A percentile compares a stretch with the other conserved stretches of the same genome.
These are phyloP conservation scores for Blastobotrys illinoisensis DNA, from an alignment of 1,139 yeast species.

Conservation along the genomic window DNA sequence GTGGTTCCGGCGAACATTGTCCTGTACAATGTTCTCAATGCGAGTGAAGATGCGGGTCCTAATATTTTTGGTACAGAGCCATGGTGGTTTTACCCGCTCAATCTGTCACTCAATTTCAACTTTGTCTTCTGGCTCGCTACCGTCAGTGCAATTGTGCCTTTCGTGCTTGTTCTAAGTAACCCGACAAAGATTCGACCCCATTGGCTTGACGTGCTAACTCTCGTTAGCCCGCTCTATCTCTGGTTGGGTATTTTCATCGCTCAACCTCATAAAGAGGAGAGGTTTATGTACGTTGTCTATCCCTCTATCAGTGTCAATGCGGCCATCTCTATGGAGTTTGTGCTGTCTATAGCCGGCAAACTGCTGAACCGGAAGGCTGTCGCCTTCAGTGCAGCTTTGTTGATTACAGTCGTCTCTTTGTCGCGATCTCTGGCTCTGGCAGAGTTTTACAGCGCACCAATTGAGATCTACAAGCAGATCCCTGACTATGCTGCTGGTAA, in stretches of 20 bases:
- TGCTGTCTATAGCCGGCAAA: slow-evolving; percentile 27
- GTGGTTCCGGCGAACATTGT: slow-evolving; percentile 82
- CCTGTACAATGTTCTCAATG: slow-evolving; percentile 71
- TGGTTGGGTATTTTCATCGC: slow-evolving; percentile 64
- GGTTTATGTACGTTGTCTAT: slow-evolving; percentile 83
- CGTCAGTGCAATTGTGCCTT: slow-evolving; percentile 34
- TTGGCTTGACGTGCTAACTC: slow-evolving; percentile 7
- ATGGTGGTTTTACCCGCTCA: slow-evolving; percentile 63
- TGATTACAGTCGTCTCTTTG: slow-evolving; percentile 19
- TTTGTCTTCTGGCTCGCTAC: slow-evolving; percentile 45
- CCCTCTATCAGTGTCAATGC: slow-evolving; percentile 62
- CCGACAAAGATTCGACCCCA: slow-evolving; percentile 2
- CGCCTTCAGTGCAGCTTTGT: background rate
- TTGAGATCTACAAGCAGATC: slow-evolving; percentile 27
- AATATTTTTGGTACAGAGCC: slow-evolving; percentile 89
- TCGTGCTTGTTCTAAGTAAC: slow-evolving; percentile 10
- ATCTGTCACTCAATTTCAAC: slow-evolving; percentile 71
- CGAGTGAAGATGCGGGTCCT: slow-evolving; percentile 68
- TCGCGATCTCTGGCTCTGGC: slow-evolving; percentile 32
- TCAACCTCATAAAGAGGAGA: slow-evolving; percentile 92
- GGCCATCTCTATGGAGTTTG: slow-evolving; percentile 41
- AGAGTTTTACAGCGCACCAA: slow-evolving; percentile 34
- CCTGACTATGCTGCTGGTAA: slow-evolving; percentile 40
- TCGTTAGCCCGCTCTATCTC: slow-evolving; percentile 42
- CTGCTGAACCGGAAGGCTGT: background rate